Percentiles rank a stretch among this genome's conserved stretches.
Conservation (phyloP, 805 yeast species). For the Pichia nakasei region DNA sequence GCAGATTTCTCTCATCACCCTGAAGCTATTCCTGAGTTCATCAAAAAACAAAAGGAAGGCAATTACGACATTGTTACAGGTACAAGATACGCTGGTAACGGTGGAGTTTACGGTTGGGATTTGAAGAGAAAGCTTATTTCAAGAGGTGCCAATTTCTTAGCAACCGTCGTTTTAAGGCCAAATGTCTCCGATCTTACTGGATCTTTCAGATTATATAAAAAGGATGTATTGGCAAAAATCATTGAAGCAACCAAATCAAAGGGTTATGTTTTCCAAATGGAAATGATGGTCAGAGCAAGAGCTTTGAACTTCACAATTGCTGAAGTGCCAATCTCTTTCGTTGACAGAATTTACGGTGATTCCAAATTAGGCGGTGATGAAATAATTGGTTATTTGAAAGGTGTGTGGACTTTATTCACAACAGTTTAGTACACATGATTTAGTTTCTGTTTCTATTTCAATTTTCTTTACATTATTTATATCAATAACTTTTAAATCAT, state of each 20-base stretch:
- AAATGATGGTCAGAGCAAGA: conserved; percentile 78
- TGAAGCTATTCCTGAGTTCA: conserved; percentile 68
- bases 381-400: conserved; percentile 67
- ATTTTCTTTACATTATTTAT: too few relatives aligned
- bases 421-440: conserved; percentile 33
- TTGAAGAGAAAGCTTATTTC: conserved; percentile 69
- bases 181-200: conserved; percentile 70
- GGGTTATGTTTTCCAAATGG: conserved; percentile 84
- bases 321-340: conserved; percentile 72
- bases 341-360: conserved; percentile 73
- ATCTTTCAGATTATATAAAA: conserved; percentile 66
- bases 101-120: conserved; percentile 83
- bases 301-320: conserved; percentile 65
- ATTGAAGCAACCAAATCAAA: conserved; percentile 62
- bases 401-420: conserved; percentile 63
- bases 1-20: conserved; percentile 83
- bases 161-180: conserved; percentile 63
- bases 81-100: conserved; percentile 71
- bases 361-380: conserved; percentile 75
- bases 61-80: conserved; percentile 43
- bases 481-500: background rate
- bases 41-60: conserved; percentile 46
- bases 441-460: too few relatives aligned
- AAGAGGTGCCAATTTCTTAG: conserved; percentile 74
- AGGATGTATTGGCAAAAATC: conserved; percentile 55